These are phyloP conservation scores for Catenaria anguillulae DNA, from an alignment of 371 early-diverging fungal species.

Conservation along the genomic window DNA sequence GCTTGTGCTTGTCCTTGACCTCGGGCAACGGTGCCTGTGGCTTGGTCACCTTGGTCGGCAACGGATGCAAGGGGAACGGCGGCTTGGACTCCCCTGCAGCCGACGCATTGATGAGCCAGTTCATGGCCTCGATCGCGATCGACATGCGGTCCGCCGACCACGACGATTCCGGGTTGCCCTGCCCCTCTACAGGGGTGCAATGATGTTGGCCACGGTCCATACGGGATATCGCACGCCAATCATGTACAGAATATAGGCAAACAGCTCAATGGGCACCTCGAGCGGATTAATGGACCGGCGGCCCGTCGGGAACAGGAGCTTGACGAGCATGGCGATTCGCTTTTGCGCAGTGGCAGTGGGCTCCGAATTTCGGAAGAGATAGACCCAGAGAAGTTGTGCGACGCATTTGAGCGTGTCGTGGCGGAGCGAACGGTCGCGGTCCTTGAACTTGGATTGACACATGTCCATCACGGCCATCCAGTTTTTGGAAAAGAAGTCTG, in stretches of 20 bases:
- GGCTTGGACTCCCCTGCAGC: not conserved
- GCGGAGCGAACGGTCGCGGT: constrained; percentile 56
- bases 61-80: not conserved
- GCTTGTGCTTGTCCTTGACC: not conserved
- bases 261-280: constrained; percentile 8
- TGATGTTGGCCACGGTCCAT: constrained; percentile 1
- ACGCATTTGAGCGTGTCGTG: constrained; percentile 60
- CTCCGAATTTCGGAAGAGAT: constrained; percentile 73
- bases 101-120: not conserved
- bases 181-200: not conserved
- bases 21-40: not conserved
- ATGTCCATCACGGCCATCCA: constrained; percentile 60
- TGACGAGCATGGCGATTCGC: constrained; percentile 45
- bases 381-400: constrained; percentile 78
- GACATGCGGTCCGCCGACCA: constrained; percentile 1
- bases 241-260: not conserved
- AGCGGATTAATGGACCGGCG: constrained; percentile 13
- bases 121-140: not conserved
- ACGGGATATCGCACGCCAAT: not conserved
- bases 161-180: not conserved
- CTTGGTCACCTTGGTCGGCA: not conserved
- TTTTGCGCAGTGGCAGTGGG: constrained; percentile 38
- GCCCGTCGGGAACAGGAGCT: constrained; percentile 22
- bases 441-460: constrained; percentile 64
- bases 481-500: constrained; percentile 69